Percentiles rank a stretch among this genome's conserved stretches.
Conservation (phyloP, 202 grass and related monocot species). For the Elaeis oleifera region DNA sequence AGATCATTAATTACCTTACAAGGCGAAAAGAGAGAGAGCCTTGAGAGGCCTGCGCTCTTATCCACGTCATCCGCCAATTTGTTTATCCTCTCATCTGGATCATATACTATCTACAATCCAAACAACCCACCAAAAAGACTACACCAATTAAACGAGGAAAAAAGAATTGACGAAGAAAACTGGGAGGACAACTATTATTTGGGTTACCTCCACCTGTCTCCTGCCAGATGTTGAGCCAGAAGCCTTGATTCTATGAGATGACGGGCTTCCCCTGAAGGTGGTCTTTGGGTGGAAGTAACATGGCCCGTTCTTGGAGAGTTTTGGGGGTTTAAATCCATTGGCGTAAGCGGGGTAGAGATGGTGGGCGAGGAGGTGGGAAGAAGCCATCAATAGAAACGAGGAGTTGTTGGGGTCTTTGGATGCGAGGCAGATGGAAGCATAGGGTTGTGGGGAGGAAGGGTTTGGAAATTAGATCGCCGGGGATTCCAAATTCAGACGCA, state of each 20-base stretch:
- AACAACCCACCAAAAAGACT: neutral
- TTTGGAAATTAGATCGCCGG: too few species aligned
- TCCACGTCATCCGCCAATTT: constrained; percentile 75
- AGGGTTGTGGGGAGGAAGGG: too few species aligned
- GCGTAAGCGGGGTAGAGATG: constrained; percentile 33
- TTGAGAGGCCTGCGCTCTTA: constrained; percentile 50
- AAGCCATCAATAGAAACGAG: constrained; percentile 39
- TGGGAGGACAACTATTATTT: neutral
- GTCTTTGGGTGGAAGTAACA: constrained; percentile 4
- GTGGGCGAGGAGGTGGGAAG: constrained; percentile 57
- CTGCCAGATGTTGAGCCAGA: constrained; percentile 37
- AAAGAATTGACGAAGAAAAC: constrained; percentile 5
- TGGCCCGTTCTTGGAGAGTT: constrained; percentile 17
- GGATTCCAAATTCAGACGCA: too few species aligned
- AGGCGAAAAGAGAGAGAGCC: constrained; percentile 87
- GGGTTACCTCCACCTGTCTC: constrained; percentile 62
- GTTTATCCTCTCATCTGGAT: constrained; percentile 58
- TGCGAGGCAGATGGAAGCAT: too few species aligned
- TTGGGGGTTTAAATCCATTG: constrained; percentile 9
- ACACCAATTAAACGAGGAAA: neutral
- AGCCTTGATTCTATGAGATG: constrained; percentile 32
- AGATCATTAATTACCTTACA: constrained; percentile 56
- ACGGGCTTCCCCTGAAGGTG: constrained; percentile 18
- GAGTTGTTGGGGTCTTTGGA: neutral
- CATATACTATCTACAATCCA: constrained; percentile 58